A percentile compares a stretch with the other conserved stretches of the same genome.
phyloP scores from a whole-genome alignment of 176 grass and related monocot species.

The Luzula sylvatica region DNA sequence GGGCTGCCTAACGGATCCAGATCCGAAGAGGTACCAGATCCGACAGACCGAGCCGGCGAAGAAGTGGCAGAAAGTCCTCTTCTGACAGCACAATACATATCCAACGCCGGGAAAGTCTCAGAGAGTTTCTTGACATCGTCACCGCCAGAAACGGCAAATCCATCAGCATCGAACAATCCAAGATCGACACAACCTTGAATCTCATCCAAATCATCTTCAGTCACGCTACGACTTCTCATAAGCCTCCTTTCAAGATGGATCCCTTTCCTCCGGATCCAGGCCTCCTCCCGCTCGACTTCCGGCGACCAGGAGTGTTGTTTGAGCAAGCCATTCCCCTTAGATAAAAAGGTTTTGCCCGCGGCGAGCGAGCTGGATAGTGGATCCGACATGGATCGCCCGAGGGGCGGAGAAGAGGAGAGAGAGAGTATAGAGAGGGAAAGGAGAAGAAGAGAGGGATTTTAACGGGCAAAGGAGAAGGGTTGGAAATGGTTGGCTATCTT shows the following conservation, averaged over 20 bases:
- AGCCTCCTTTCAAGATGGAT: slow-evolving; percentile 12
- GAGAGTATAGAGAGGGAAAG: not conserved
- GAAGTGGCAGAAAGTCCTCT: not conserved
- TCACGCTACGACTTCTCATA: slow-evolving; percentile 46
- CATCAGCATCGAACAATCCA: slow-evolving; percentile 48
- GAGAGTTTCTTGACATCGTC: slow-evolving; percentile 34
- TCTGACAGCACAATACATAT: slow-evolving; percentile 54
- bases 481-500: slow-evolving; percentile 9
- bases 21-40: slow-evolving; percentile 23
- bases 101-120: slow-evolving; percentile 50
- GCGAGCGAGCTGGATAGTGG: not conserved
- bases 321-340: slow-evolving; percentile 23
- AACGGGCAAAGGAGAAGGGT: not conserved
- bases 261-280: slow-evolving; percentile 52
- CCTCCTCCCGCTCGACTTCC: slow-evolving; percentile 58
- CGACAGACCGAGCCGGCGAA: not conserved
- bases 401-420: not conserved
- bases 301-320: slow-evolving; percentile 93
- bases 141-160: slow-evolving; percentile 23
- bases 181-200: slow-evolving; percentile 78
- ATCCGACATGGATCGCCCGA: slow-evolving; percentile 5
- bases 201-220: slow-evolving; percentile 72
- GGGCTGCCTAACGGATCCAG: slow-evolving; percentile 55
- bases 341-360: not conserved
- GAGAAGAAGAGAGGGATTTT: not conserved